These are phyloP conservation scores for Fistulinella prunicolor DNA, from an alignment of 768 basidiomycete species.

Conservation along the genomic window DNA sequence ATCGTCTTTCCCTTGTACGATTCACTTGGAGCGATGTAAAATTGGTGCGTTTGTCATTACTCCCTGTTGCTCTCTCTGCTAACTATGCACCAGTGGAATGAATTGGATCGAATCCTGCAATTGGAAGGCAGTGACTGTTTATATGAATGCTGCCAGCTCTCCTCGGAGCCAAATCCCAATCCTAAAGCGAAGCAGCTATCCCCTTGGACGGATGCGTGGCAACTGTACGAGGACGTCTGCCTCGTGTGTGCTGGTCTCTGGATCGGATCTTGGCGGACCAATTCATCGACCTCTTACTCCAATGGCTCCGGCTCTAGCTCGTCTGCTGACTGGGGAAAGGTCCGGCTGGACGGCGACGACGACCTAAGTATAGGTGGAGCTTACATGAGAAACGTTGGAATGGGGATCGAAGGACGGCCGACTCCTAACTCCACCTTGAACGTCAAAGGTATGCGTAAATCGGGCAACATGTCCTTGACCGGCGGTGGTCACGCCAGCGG, in stretches of 20 bases:
- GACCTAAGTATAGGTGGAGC: conserved; percentile 43
- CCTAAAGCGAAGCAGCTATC: conserved; percentile 41
- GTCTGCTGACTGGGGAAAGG: conserved; percentile 56
- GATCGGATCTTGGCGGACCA: conserved; percentile 63
- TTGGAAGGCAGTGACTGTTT: conserved; percentile 40
- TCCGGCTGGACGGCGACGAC: conserved; percentile 66
- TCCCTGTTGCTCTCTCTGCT: neutral
- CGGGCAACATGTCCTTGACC: conserved; percentile 50
- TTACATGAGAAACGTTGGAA: conserved; percentile 57
- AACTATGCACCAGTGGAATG: conserved; percentile 58
- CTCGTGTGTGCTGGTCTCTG: conserved; percentile 80
- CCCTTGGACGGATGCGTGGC: conserved; percentile 73
- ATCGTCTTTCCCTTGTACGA: conserved; percentile 59
- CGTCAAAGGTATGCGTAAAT: conserved; percentile 39
- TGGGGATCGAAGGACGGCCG: conserved; percentile 71
- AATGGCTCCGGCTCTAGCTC: conserved; percentile 42
- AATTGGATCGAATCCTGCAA: conserved; percentile 66
- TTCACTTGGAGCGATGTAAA: conserved; percentile 86
- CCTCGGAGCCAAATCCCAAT: conserved; percentile 26
- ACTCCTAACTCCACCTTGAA: conserved; percentile 22
- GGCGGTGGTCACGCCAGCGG: conserved; percentile 34
- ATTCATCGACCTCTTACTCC: conserved; percentile 47
- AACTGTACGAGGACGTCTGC: conserved; percentile 82
- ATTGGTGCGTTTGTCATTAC: conserved; percentile 43
- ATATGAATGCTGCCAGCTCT: conserved; percentile 35